Evolutionary conservation across 1,284 basidiomycete genomes (phyloP), one percentile per base, ranked within the genome.

Genomic region (Cryptococcus maquisensis): DNA sequence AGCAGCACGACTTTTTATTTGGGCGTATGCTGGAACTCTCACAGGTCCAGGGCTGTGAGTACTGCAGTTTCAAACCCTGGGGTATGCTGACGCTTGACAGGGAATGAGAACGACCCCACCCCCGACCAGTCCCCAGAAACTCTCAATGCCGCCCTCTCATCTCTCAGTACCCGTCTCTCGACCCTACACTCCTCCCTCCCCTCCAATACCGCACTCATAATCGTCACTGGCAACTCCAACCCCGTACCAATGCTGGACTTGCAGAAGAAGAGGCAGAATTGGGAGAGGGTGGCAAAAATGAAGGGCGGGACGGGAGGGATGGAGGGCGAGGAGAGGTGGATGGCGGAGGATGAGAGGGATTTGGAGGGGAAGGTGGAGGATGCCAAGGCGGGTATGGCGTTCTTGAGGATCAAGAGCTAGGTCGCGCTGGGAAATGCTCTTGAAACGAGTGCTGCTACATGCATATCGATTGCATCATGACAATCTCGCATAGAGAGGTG

Each of bases 221-320:
- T 96, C 44, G 85, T 95, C 66, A 89, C 87, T 0, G 92, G 92
- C 0, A 90, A 95, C 68, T 83, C 84, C 1, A 88, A 94, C 68
- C 91, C 93, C 0, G 82, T 88, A 0, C 78, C 73, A 1, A 91
- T 93, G 87, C 78, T 85, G 1, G 70, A 79, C 23, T 77, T 95
- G 20, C 84, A 84, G 55, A 81, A 81, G 3, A 81, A 85, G 52
- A 86, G 90, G 69, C 74, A 75, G 4, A 80, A 81, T 18, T 94
- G 90, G 65, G 91, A 95, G 66, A 79, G 75, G 35, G 81, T 84
- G 28, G 78, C 87, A 62, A 81, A 83, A 65, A 79, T 78, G 41
- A 52, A 70, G 2, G 73, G 85, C 80, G 58, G 56, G 6, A 56
- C 59, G 2, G 66, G 68, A 20, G 67, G 70, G 42, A 69, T 80